Evolutionary conservation across 306 rosid genomes (phyloP), one percentile per base, ranked within the genome.

Genomic region (Mucuna pruriens): DNA sequence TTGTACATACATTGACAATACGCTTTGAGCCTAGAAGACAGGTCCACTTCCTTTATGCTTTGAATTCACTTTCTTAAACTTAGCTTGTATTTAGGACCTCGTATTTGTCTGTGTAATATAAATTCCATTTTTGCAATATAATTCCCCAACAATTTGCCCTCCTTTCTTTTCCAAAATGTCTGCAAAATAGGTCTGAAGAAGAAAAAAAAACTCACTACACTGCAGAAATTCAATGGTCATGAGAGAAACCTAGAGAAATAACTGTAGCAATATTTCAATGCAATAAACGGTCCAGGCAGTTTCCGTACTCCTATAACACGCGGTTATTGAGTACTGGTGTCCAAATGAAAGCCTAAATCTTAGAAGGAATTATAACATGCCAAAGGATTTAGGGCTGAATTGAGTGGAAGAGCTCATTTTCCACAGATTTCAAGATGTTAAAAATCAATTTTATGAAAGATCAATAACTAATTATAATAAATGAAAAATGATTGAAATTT

Each of bases 1-100:
- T 93, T 79, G 92, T 95, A 49, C 99, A 95, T 86, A 95, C 97
- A 55, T 79, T 95, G 70, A 95, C 99, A 31, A 91, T 95, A 85
- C 98, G 97, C 80, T 95, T 95, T 61, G 99, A 95, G 85, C 99
- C 99, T 39, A 90, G 98, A 90, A 93, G 92, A 91, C 99, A 93
- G 98, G 99, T 95, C 61, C 34, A 44, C 64, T 76, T 76, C 49
- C 85, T 77, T 51, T 25, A 33, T 78, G 75, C 39, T 49, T 78
- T 55, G n/a, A 6, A 60, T 42, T 74, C 72, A 23, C 54, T 79
- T 51, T 40, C 48, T 45, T 45, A 22, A 45, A 70, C 67, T 67
- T 80, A 60, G 5, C 62, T 67, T 66, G 70, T 44, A 36, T 40
- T 60, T 67, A 8, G 72, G 33, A 64, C 72, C 77, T 38, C 45